phyloP scores from a whole-genome alignment of 495 filamentous ascomycete genomes.

The Aspergillus kassunensis region DNA sequence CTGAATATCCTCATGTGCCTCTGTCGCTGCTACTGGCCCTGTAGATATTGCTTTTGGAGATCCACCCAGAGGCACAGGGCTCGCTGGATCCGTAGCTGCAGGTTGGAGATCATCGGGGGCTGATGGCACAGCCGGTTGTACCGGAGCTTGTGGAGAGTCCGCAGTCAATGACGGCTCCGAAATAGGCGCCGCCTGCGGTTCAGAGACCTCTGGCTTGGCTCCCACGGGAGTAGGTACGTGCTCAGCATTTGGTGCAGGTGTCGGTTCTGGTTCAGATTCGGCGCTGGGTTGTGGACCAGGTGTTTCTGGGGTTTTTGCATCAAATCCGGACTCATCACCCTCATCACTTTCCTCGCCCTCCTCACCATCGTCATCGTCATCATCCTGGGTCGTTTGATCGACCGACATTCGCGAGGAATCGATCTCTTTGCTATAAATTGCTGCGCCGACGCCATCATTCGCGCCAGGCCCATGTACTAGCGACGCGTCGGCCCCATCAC shows the following conservation, averaged over 20 bases:
- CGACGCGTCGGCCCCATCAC: conserved; percentile 37
- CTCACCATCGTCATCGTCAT: conserved; percentile 34
- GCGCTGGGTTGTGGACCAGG: conserved; percentile 23
- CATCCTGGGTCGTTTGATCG: conserved; percentile 41
- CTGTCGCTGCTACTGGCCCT: conserved; percentile 17
- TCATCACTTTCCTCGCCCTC: conserved; percentile 48
- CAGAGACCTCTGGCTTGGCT: no score
- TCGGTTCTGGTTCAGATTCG: conserved; percentile 19
- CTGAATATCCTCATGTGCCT: conserved; percentile 22
- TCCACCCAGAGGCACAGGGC: conserved; percentile 7
- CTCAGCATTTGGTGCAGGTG: conserved; percentile 19
- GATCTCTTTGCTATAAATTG: conserved; percentile 32
- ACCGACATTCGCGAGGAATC: conserved; percentile 32
- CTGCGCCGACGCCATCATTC: conserved; percentile 18
- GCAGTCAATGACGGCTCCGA: conserved; percentile 24
- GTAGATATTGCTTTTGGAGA: conserved; percentile 3
- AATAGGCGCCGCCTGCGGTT: conserved; percentile 18
- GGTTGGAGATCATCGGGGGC: conserved; percentile 12
- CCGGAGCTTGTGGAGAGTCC: conserved; percentile 11
- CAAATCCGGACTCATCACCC: conserved; percentile 53
- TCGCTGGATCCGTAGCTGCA: neutral
- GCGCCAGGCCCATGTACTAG: conserved; percentile 31
- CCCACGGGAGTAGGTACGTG: no score
- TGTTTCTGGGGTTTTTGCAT: conserved; percentile 45
- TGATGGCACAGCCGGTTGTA: conserved; percentile 10